Conservation (phyloP, 169 alveolate genomes). For the Eimeria falciformis region DNA sequence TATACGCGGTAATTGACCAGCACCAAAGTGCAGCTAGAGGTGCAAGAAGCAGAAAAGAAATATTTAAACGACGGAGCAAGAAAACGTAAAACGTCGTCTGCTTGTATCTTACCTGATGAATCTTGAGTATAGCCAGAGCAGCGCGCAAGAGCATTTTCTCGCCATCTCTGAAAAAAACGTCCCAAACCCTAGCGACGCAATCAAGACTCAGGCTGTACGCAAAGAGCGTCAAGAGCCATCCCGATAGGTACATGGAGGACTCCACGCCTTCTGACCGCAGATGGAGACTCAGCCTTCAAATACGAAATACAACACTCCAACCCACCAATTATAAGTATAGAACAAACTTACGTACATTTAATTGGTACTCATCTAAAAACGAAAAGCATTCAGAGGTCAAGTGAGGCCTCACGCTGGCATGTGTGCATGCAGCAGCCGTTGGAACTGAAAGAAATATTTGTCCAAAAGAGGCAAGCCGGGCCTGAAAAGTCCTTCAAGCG, state of each 20-base stretch:
- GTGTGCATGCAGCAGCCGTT: constrained; percentile 87
- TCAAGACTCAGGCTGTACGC: constrained; percentile 87
- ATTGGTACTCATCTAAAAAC: too few species aligned
- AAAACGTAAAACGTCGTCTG: too few species aligned
- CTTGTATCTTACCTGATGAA: constrained; percentile 78
- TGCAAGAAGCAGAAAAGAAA: too few species aligned
- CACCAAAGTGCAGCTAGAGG: too few species aligned
- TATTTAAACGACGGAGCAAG: too few species aligned
- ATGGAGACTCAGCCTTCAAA: constrained; percentile 78
- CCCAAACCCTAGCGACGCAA: constrained; percentile 91
- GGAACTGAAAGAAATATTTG: constrained; percentile 90
- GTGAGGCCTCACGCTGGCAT: constrained; percentile 82
- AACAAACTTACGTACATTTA: too few species aligned
- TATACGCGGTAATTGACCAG: not conserved
- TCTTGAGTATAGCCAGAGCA: constrained; percentile 90
- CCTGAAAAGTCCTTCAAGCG: constrained; percentile 87
- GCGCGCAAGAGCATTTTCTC: constrained; percentile 89
- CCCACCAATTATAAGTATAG: too few species aligned
- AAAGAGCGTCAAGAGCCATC: constrained; percentile 96
- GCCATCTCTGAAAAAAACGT: constrained; percentile 91
- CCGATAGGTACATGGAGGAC: constrained; percentile 94
- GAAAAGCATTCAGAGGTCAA: too few species aligned
- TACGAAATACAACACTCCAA: too few species aligned
- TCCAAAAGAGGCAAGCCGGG: constrained; percentile 93
- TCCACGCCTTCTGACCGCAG: constrained; percentile 86